Evolutionary conservation across 352 stramenopile species (phyloP).

Genomic region (Pythium angustatum): DNA sequence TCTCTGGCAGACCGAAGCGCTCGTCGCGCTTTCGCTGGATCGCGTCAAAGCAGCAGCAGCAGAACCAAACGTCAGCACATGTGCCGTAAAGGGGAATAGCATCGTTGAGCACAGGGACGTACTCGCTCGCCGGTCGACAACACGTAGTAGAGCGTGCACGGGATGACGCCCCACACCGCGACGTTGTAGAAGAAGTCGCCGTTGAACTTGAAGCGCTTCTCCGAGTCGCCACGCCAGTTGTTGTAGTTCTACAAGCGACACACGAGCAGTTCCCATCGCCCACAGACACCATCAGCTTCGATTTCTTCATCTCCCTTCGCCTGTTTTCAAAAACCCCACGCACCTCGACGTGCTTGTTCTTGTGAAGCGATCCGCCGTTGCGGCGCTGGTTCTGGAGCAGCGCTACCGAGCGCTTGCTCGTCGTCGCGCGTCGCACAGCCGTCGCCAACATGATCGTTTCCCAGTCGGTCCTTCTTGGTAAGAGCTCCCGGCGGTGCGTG

Average conservation of each 20-base stretch:
- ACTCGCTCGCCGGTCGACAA: slow-evolving; percentile 60
- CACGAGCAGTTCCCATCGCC: background rate
- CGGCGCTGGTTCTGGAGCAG: slow-evolving; percentile 67
- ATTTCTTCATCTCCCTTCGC: background rate
- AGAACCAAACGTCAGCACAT: too few relatives aligned
- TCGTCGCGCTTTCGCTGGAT: slow-evolving; percentile 49
- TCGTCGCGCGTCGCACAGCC: slow-evolving; percentile 44
- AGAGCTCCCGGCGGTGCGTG: slow-evolving; percentile 4
- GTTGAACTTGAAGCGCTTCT: slow-evolving; percentile 83
- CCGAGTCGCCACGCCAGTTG: slow-evolving; percentile 84
- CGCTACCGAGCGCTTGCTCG: slow-evolving; percentile 42
- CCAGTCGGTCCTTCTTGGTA: background rate
- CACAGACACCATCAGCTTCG: slow-evolving; percentile 1
- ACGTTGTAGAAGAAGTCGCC: slow-evolving; percentile 60
- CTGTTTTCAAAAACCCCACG: background rate
- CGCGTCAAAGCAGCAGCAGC: too few relatives aligned
- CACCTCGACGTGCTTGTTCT: slow-evolving; percentile 88
- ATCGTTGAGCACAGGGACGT: slow-evolving; percentile 34
- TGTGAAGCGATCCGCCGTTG: slow-evolving; percentile 69
- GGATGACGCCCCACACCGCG: slow-evolving; percentile 54
- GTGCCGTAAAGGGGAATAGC: too few relatives aligned
- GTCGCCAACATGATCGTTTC: slow-evolving; percentile 44
- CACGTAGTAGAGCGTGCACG: slow-evolving; percentile 66
- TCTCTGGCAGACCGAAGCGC: slow-evolving; percentile 50
- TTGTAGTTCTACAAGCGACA: slow-evolving; percentile 65